Evolutionary conservation across 73 alveolate species (phyloP).

Genomic region (Breviolum minutum): DNA sequence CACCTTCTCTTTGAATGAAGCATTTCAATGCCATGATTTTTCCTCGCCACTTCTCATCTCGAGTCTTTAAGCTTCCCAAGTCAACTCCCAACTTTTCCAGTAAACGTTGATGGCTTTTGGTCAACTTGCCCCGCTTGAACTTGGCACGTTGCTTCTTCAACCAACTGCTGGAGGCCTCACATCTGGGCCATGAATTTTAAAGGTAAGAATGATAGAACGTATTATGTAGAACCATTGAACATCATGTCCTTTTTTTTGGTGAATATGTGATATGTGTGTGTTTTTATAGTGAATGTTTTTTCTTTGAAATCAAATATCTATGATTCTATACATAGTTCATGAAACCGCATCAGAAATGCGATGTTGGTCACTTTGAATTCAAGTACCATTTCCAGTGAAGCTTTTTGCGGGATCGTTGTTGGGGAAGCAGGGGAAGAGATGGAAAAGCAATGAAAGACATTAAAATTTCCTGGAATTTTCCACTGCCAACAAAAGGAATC

Average conservation of each 20-base stretch:
- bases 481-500: neutral
- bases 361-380: too few relatives aligned
- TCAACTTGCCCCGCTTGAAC: slow-evolving; percentile 22
- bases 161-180: neutral
- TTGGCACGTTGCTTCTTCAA: neutral
- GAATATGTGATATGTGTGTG: neutral
- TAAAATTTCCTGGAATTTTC: too few relatives aligned
- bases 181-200: too few relatives aligned
- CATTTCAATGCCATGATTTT: neutral
- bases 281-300: too few relatives aligned
- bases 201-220: neutral
- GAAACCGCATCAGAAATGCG: too few relatives aligned
- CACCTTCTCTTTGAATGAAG: slow-evolving; percentile 8
- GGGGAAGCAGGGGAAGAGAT: too few relatives aligned
- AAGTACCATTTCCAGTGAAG: too few relatives aligned
- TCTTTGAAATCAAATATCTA: too few relatives aligned
- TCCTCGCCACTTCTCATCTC: neutral
- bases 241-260: neutral
- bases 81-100: neutral
- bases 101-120: neutral
- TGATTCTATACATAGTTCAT: too few relatives aligned
- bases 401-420: too few relatives aligned
- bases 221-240: neutral
- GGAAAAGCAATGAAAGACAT: too few relatives aligned
- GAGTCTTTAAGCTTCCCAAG: neutral